Conservation (phyloP, 257 asterid genomes). For the Rauvolfia tetraphylla region DNA sequence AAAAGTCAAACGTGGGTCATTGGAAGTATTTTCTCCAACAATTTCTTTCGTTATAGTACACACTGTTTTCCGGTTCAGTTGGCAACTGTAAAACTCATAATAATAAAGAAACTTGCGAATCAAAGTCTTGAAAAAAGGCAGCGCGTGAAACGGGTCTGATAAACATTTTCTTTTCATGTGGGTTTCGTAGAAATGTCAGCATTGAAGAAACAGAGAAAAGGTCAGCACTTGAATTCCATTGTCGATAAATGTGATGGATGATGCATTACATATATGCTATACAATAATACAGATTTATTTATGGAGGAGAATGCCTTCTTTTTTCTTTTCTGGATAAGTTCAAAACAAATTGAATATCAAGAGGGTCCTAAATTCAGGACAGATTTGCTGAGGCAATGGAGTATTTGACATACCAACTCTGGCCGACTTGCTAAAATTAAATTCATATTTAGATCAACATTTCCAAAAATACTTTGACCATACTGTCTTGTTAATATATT, state of each 20-base stretch:
- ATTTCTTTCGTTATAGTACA: neutral
- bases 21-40: neutral
- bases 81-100: neutral
- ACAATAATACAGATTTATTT: too few species aligned
- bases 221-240: neutral
- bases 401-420: neutral
- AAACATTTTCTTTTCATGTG: neutral
- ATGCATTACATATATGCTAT: neutral
- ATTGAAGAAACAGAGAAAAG: neutral
- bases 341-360: neutral
- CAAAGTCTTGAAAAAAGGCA: neutral
- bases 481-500: too few species aligned
- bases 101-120: neutral
- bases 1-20: constrained; percentile 8
- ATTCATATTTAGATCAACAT: too few species aligned
- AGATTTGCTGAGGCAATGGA: neutral
- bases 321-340: neutral
- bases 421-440: neutral
- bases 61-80: neutral
- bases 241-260: neutral
- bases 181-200: neutral
- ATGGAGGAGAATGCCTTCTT: neutral
- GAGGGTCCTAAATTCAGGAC: neutral
- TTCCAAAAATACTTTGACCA: too few species aligned
- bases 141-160: neutral